Evolutionary conservation across 2,329 filamentous ascomycete species (phyloP).

Genomic region (Fusarium sp.): DNA sequence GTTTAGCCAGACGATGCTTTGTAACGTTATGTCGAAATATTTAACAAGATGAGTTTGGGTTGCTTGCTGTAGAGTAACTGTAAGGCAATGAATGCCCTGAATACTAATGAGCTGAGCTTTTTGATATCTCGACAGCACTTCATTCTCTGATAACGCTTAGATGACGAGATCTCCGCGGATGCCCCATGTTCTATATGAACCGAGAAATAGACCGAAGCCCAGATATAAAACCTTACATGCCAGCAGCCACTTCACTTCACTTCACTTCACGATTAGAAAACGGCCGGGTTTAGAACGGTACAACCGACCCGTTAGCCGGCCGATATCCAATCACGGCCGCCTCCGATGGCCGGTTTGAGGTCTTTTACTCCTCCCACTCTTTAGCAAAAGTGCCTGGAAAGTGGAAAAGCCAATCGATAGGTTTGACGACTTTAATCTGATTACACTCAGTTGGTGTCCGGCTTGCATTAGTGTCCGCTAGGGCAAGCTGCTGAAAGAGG

Average conservation of each 20-base stretch:
- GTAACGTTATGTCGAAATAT: no score
- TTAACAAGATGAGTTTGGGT: not conserved
- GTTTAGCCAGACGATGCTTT: not conserved
- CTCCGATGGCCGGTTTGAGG: slow-evolving; percentile 27
- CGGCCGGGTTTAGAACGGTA: slow-evolving; percentile 18
- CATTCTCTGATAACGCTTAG: no score
- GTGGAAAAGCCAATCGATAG: slow-evolving; percentile 15
- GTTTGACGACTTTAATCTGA: slow-evolving; percentile 11
- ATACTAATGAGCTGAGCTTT: no score
- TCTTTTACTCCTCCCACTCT: slow-evolving; percentile 5
- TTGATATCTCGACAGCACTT: not conserved
- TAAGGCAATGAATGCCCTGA: not conserved
- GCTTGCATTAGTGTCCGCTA: slow-evolving; percentile 37
- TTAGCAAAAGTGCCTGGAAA: slow-evolving; percentile 23
- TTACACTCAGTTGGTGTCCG: slow-evolving; percentile 1
- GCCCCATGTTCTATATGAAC: slow-evolving; percentile 3
- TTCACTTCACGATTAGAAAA: not conserved
- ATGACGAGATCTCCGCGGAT: not conserved
- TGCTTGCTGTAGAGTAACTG: not conserved
- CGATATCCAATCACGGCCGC: slow-evolving; percentile 29
- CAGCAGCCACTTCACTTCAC: no score
- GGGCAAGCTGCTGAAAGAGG: slow-evolving; percentile 15
- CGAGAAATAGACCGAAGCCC: slow-evolving; percentile 13
- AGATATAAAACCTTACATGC: not conserved
- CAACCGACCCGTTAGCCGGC: slow-evolving; percentile 15